phyloP scores from a whole-genome alignment of 129 eudicot species.

The Erigeron canadensis region DNA sequence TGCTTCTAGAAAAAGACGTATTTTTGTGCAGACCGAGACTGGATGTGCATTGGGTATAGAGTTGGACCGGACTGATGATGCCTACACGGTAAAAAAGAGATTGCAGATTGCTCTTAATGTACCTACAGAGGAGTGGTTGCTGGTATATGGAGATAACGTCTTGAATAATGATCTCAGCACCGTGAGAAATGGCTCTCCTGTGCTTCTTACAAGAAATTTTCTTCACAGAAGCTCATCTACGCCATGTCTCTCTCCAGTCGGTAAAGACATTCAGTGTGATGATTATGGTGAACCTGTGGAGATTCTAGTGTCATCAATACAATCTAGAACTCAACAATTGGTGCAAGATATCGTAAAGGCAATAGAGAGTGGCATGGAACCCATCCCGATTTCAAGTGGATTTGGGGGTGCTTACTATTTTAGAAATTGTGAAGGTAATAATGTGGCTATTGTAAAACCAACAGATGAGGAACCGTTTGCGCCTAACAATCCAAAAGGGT shows the following conservation, averaged over 20 bases:
- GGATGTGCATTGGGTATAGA: constrained; percentile 24
- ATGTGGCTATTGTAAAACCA: constrained; percentile 24
- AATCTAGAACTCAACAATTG: constrained; percentile 6
- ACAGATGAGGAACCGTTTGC: constrained; percentile 26
- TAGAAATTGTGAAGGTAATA: constrained; percentile 19
- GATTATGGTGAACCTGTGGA: constrained; percentile 20
- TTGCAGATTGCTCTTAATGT: constrained; percentile 6
- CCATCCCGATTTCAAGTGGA: constrained; percentile 18
- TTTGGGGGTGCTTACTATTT: constrained; percentile 30
- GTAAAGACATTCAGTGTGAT: neutral
- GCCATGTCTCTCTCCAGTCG: constrained; percentile 14
- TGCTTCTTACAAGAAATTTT: constrained; percentile 14
- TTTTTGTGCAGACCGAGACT: constrained; percentile 23
- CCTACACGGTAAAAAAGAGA: constrained; percentile 16
- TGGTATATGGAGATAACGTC: constrained; percentile 16
- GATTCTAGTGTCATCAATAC: constrained; percentile 17
- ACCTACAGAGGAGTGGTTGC: constrained; percentile 11
- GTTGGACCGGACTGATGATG: constrained; percentile 12
- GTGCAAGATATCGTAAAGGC: constrained; percentile 13
- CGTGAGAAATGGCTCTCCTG: constrained; percentile 21
- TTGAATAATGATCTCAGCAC: constrained; percentile 16
- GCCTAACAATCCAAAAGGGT: constrained; percentile 27
- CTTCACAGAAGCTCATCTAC: constrained; percentile 20
- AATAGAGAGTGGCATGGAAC: constrained; percentile 10
- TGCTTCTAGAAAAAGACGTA: constrained; percentile 12